phyloP scores from a whole-genome alignment of 2,329 filamentous ascomycete species.

The Trichophyton rubrum region DNA sequence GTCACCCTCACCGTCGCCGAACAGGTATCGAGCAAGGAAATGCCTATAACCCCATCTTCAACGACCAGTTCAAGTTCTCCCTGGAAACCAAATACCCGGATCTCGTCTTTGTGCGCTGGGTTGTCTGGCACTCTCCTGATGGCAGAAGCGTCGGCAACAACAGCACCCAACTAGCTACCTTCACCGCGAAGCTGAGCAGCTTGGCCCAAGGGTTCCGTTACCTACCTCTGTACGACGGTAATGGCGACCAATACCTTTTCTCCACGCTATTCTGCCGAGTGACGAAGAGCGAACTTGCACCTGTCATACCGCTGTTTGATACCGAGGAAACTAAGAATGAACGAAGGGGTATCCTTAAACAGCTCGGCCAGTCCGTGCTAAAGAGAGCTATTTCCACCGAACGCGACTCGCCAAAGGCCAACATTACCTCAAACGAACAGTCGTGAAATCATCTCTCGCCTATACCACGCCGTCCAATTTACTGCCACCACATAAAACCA shows the following conservation, averaged over 20 bases:
- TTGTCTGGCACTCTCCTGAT: constrained; percentile 74
- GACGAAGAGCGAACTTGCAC: constrained; percentile 45
- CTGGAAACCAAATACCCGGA: constrained; percentile 91
- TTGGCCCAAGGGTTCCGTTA: constrained; percentile 89
- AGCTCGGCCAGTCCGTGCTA: constrained; percentile 35
- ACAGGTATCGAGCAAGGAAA: constrained; percentile 76
- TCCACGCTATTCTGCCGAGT: constrained; percentile 89
- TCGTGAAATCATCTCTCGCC: not conserved
- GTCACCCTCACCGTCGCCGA: constrained; percentile 61
- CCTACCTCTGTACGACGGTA: constrained; percentile 72
- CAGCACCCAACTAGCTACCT: constrained; percentile 62
- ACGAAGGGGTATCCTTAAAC: constrained; percentile 30
- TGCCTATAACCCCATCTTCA: constrained; percentile 84
- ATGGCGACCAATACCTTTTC: constrained; percentile 87
- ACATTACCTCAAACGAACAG: constrained; percentile 3
- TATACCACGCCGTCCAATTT: constrained; percentile 2
- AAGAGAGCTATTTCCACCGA: constrained; percentile 32
- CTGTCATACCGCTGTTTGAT: constrained; percentile 27
- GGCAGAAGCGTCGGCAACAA: constrained; percentile 56
- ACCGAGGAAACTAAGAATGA: constrained; percentile 30
- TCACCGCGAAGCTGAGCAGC: constrained; percentile 81
- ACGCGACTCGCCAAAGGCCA: constrained; percentile 21
- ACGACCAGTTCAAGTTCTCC: constrained; percentile 64
- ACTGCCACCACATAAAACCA: not conserved
- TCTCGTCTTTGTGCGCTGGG: constrained; percentile 86